Evolutionary conservation across 768 basidiomycete species (phyloP), one percentile per base, ranked within the genome.

Genomic region (Rhodotorula babjevae): DNA sequence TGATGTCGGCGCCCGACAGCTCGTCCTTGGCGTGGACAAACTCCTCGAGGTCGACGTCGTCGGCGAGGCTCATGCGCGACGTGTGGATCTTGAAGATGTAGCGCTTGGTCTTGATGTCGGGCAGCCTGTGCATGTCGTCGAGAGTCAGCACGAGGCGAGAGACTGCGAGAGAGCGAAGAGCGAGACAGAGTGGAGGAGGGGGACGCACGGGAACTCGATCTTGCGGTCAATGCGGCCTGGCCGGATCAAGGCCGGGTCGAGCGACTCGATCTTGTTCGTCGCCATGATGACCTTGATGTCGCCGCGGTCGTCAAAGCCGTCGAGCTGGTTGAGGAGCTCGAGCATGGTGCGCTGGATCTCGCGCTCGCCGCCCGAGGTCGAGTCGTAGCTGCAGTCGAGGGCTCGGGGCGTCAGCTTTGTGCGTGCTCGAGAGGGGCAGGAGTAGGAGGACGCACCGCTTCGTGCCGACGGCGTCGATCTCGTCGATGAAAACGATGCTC

Each of bases 211-310:
- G 84, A 95, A 96, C 80, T 96, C 96, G 63, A 99, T 99, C 84
- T 99, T 99, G 65, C 96, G 87, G 79, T 99, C 96, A 74, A 99
- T 98, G 79, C 96, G 92, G 60, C 96, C 96, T 11, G 96, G 96
- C 63, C 96, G 91, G 79, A 99, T 96, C 71, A 99, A 88, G 27
- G 96, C 96, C 66, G 96, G 96, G 82, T 99, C 96, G 42, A 99
- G 86, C 7, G 92, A 89, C 81, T 98, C 95, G 78, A 99, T 99
- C 83, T 86, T 89, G 83, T 99, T 99, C 11, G 96, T 99, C 21
- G 96, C 96, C 96, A 98, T 98, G 81, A 99, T 97, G 76, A 99
- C 95, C 82, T 98, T 99, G 69, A 99, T 94, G 80, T 98, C 96
- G n/a, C 95, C 95, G 67, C 94, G 88, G 11, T 93, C 93, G 80